A percentile compares a stretch with the other conserved stretches of the same genome.
Conservation (phyloP, 1,284 basidiomycete genomes). For the Malassezia caprae region DNA sequence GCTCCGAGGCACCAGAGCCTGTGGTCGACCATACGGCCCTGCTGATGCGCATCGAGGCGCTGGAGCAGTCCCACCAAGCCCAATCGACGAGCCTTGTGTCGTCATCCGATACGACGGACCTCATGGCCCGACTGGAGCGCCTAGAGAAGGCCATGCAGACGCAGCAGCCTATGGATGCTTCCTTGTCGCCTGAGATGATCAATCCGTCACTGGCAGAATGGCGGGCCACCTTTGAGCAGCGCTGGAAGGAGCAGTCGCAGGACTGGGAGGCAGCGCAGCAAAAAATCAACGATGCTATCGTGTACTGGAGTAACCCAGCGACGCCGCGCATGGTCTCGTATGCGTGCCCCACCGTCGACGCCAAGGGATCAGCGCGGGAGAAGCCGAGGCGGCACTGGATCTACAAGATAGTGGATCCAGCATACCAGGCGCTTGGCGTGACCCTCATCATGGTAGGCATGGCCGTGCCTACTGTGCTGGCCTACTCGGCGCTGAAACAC, state of each 20-base stretch:
- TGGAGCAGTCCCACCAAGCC: conserved; percentile 51
- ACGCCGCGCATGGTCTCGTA: background rate
- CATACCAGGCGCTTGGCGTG: background rate
- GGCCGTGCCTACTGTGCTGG: background rate
- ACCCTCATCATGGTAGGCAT: background rate
- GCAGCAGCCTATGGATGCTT: background rate
- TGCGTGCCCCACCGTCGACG: background rate
- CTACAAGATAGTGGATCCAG: background rate
- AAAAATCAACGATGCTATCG: conserved; percentile 4
- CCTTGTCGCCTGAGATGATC: background rate
- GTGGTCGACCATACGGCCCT: conserved; percentile 57
- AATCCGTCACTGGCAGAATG: conserved; percentile 1
- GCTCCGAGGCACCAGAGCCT: conserved; percentile 13
- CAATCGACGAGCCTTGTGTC: background rate
- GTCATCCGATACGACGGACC: background rate
- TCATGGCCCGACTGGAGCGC: background rate
- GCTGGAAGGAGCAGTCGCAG: conserved; percentile 4
- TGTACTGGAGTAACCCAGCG: background rate
- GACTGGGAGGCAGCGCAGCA: conserved; percentile 3
- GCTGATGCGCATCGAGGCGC: conserved; percentile 59
- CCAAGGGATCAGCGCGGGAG: background rate
- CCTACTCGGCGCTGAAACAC: background rate
- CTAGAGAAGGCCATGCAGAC: background rate
- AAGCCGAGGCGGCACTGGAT: background rate
- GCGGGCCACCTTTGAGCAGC: conserved; percentile 8